Base-by-base conservation (phyloP, 1,139 yeast species). In the Chernovozyma aurita region DNA sequence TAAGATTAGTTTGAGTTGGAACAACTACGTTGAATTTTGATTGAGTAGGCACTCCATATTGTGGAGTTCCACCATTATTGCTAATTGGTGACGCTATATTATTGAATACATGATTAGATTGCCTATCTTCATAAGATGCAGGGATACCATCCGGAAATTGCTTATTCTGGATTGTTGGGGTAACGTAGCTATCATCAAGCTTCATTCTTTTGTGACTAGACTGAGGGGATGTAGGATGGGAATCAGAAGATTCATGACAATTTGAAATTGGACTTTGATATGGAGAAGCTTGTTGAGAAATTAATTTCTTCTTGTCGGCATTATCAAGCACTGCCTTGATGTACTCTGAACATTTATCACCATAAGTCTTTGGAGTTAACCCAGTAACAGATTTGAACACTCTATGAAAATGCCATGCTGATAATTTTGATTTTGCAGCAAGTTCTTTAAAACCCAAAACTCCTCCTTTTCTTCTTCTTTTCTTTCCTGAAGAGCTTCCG, bases 341-440 rank as follows among this genome's bases (percentile, higher is more conserved):
- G 43, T 66, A 82, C 47, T 80, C 85, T 76, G 86, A 83, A 56
- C 95, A 85, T 46, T 82, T 81, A 53, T 86, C 95, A 35, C 95
- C 95, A 50, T 86, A 86, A 5, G 86, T 83, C 63, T 86, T 85
- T 26, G 95, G 95, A 0, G 95, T 86, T 43, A 85, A 70, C 1
- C 92, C 90, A 13, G 95, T 84, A 39, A 86, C 87, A 29, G 83
- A 76, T 57, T 87, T 82, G 65, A 86, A 86, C 25, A 86, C 95
- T 37, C 95, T 68, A 63, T 86, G 95, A 59, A 86, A 86, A 61
- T 86, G 95, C 95, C 95, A 86, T n/a, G 95, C 95, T 18, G 86
- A 77, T 41, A 86, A 70, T 46, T 83, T 85, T 11, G 90, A 82
- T 53, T 85, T 84, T 14, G 87, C 82, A 6, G 95, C 95, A 53